Evolutionary conservation across 2,329 filamentous ascomycete species (phyloP), one percentile per base, ranked within the genome.

Genomic region (Talaromyces piceae): DNA sequence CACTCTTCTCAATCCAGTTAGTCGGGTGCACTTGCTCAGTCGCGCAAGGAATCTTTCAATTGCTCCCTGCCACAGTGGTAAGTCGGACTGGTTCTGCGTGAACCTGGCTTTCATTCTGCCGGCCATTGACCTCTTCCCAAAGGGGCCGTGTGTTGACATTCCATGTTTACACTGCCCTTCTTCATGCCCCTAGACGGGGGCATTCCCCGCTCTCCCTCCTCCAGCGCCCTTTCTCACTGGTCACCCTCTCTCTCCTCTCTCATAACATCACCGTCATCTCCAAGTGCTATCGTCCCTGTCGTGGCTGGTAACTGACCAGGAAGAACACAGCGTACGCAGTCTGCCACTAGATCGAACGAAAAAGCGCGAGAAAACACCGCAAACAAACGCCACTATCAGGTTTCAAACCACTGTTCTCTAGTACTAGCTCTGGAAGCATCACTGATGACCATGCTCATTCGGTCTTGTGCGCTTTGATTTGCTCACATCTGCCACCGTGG

Each of bases 401-500:
- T 11, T 37, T 43, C 13, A 30, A 7, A 30, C 23, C 39, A 13
- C 11, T 18, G 13, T 22, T 41, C 11, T 4, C n/a, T 23, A 12
- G 3, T 23, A 13, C 39, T 43, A 23, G 39, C 39, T 43, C 39
- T 43, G 23, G 39, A 9, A 45, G 23, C 22, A n/a, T 26, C 20
- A 43, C 27, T 31, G 25, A 46, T 49, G 46, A 49, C 25, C 25
- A 49, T 53, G 51, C 49, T 44, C 44, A 47, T 53, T 53, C 49
- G 16, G 51, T 22, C 28, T 45, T 49, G 25, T 41, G 45, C 39
- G 30, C 39, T 33, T 44, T 50, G 45, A 50, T 41, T 49, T 46
- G n/a, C 47, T n/a, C 33, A 37, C 33, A 43, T 33, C 47, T 45
- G 47, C 51, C 53, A 41, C 31, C 13, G 47, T 56, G 63, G 64